Evolutionary conservation across 371 early-diverging fungal genomes (phyloP).

Genomic region (Mortierella sp.): DNA sequence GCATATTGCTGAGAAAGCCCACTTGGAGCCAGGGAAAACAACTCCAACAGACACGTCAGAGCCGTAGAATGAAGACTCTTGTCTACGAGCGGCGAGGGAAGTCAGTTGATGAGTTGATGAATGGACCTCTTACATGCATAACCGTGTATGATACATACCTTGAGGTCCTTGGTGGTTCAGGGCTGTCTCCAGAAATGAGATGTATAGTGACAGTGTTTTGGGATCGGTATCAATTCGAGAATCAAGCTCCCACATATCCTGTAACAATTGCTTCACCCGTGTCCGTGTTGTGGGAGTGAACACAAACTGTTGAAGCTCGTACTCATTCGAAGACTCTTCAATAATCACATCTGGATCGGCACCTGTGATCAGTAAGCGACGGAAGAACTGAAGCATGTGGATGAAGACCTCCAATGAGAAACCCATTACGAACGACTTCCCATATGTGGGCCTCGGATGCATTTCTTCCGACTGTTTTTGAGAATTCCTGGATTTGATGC

Average conservation of each 20-base stretch:
- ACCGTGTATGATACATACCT: conserved; percentile 7
- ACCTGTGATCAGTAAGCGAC: conserved; percentile 65
- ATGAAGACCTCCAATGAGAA: conserved; percentile 69
- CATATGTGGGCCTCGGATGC: conserved; percentile 22
- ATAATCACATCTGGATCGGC: conserved; percentile 63
- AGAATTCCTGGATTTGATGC: conserved; percentile 23
- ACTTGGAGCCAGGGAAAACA: conserved; percentile 78
- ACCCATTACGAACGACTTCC: conserved; percentile 53
- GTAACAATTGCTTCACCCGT: conserved; percentile 56
- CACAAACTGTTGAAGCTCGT: conserved; percentile 66
- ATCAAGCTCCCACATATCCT: conserved; percentile 57
- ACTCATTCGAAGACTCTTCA: conserved; percentile 60
- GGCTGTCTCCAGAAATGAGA: conserved; percentile 40
- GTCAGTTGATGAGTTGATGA: not conserved
- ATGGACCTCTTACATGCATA: not conserved
- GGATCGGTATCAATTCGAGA: conserved; percentile 51
- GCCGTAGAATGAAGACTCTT: conserved; percentile 66
- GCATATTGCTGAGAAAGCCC: conserved; percentile 68
- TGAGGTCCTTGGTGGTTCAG: conserved; percentile 41
- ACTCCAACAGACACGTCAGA: conserved; percentile 75
- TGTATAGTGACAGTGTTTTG: conserved; percentile 55
- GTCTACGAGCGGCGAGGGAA: conserved; percentile 42
- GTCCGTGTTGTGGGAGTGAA: conserved; percentile 55
- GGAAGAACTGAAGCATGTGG: conserved; percentile 65
- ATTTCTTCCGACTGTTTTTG: conserved; percentile 9